phyloP scores from a whole-genome alignment of 2,329 filamentous ascomycete species.

The Fusarium palustre region DNA sequence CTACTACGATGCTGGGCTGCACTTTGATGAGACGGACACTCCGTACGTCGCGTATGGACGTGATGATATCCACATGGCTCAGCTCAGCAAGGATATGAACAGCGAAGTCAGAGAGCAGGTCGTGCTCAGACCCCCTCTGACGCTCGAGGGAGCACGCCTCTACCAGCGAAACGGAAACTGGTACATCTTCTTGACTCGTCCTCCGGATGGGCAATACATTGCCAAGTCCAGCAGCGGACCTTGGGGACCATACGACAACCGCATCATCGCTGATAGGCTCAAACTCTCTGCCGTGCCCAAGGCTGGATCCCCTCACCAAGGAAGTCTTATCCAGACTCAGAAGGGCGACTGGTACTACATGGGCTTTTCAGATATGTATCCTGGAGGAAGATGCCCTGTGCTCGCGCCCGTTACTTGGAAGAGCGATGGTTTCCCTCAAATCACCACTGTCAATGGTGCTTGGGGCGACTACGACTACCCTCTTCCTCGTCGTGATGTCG shows the following conservation, averaged over 20 bases:
- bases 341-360: slow-evolving; percentile 68
- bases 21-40: slow-evolving; percentile 66
- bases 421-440: neutral
- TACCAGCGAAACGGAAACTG: slow-evolving; percentile 67
- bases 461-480: slow-evolving; percentile 23
- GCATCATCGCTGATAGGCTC: slow-evolving; percentile 53
- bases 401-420: slow-evolving; percentile 60
- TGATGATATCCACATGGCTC: slow-evolving; percentile 60
- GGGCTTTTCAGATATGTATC: slow-evolving; percentile 66
- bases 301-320: slow-evolving; percentile 64
- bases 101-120: slow-evolving; percentile 19
- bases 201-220: slow-evolving; percentile 59
- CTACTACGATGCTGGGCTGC: slow-evolving; percentile 68
- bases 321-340: slow-evolving; percentile 64
- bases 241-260: slow-evolving; percentile 63
- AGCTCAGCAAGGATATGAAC: slow-evolving; percentile 58
- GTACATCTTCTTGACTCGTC: slow-evolving; percentile 64
- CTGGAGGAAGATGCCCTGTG: slow-evolving; percentile 67
- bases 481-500: neutral
- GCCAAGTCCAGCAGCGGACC: slow-evolving; percentile 57
- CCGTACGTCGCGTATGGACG: slow-evolving; percentile 68
- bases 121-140: slow-evolving; percentile 4
- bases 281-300: slow-evolving; percentile 55
- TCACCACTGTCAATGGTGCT: neutral
- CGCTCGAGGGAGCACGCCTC: slow-evolving; percentile 64